These are phyloP conservation scores for Diaporthe nobilis DNA, from an alignment of 2,329 filamentous ascomycete genomes.

Conservation along the genomic window DNA sequence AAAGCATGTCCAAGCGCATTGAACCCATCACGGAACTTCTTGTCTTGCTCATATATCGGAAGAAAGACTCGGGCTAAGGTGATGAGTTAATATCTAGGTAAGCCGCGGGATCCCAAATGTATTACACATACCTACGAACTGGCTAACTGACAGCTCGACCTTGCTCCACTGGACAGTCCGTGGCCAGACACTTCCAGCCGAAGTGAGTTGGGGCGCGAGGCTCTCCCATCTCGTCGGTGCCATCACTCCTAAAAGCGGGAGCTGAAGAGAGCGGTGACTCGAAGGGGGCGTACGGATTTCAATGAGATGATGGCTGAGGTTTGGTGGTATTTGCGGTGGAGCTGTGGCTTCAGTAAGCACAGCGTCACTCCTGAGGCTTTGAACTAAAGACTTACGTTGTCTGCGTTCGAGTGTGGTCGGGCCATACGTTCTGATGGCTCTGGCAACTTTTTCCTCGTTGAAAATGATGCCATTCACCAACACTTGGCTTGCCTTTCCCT, in stretches of 20 bases:
- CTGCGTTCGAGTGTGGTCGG: neutral
- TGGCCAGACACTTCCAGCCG: neutral
- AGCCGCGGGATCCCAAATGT: rapidly evolving
- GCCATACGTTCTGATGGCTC: neutral
- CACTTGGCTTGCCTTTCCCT: neutral
- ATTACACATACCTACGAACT: neutral
- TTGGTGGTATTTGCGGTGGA: neutral
- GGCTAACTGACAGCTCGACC: neutral
- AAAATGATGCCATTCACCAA: neutral
- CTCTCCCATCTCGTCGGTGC: neutral
- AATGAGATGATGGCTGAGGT: neutral
- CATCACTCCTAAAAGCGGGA: no score
- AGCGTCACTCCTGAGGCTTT: neutral
- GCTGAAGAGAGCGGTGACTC: neutral
- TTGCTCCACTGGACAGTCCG: neutral
- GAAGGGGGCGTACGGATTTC: neutral
- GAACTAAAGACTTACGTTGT: neutral
- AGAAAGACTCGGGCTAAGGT: neutral
- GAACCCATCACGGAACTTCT: neutral
- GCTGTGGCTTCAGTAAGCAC: neutral
- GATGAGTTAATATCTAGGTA: neutral
- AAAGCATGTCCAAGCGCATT: neutral
- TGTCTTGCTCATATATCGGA: neutral
- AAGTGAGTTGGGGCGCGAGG: neutral
- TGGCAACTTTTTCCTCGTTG: neutral